Conservation (phyloP, 2,329 filamentous ascomycete genomes). For the Colletotrichum gloeosporioides region DNA sequence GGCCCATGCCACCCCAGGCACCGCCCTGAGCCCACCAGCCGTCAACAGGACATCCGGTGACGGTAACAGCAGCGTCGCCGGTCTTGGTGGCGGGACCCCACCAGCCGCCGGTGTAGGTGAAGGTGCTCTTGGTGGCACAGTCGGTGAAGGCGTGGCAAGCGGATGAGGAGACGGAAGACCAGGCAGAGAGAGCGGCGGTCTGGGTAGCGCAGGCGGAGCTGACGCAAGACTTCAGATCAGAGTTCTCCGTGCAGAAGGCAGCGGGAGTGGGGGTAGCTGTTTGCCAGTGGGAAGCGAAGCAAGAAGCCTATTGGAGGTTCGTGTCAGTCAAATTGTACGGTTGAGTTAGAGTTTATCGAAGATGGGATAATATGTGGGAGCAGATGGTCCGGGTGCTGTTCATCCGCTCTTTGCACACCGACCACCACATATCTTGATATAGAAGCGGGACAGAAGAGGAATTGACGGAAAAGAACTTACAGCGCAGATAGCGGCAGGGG, state of each 20-base stretch:
- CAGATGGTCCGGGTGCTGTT: neutral
- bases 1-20: constrained; percentile 20
- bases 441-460: neutral
- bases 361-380: neutral
- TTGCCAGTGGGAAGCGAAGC: constrained; percentile 30
- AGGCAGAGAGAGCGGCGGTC: constrained; percentile 20
- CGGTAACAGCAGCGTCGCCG: constrained; percentile 11
- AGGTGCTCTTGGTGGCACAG: constrained; percentile 27
- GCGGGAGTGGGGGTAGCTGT: constrained; percentile 26
- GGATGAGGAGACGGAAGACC: constrained; percentile 25
- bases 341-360: neutral
- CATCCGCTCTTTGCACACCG: neutral
- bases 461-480: neutral
- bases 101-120: constrained; percentile 27
- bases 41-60: constrained; percentile 29
- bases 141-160: constrained; percentile 25
- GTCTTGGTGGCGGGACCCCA: constrained; percentile 16
- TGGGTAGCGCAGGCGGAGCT: constrained; percentile 25
- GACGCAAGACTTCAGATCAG: constrained; percentile 25
- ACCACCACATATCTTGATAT: neutral
- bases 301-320: constrained; percentile 18
- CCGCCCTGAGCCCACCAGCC: constrained; percentile 28
- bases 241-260: constrained; percentile 24
- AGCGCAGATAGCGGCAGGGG: constrained; percentile 6
- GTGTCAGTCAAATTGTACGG: neutral